Base-by-base conservation (phyloP, 2,329 filamentous ascomycete species). In the Pseudogymnoascus sp. region DNA sequence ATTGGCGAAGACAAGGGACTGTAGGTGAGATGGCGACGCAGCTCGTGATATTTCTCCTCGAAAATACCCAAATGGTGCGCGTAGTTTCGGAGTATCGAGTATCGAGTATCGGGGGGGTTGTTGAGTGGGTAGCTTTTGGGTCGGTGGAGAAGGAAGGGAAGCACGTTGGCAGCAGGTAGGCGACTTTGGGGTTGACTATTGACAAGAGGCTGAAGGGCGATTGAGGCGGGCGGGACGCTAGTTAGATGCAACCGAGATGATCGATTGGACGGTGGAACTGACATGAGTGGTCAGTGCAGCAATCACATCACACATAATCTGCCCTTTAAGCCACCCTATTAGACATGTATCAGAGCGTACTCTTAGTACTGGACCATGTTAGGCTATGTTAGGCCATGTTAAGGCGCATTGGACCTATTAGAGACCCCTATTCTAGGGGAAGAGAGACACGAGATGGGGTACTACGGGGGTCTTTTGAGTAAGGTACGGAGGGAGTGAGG, bases 241-340 rank as follows among this genome's bases (percentile, higher is more conserved):
- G 57, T 29, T 15, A 59, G 33, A 40, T 40, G 57, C 57, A 59
- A 59, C 57, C 57, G 57, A 59, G 57, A 59, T 59, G 57, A 59
- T 59, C 57, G 57, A 59, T 59, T 59, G 57, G 57, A 40, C 57
- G 33, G 57, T 37, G 36, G 57, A 59, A 40, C 36, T 36, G 57
- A 39, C 35, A 59, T 40, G 33, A 40, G 35, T 59, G 57, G 57
- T 40, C 57, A 59, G 57, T 59, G 57, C 57, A 39, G 33, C 17
- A 59, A 39, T 59, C 57, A 59, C 57, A 59, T 59, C 57, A 59
- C 57, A 59, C 57, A 59, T 54, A 54, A 33, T 54, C n/a, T 54
- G 29, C 29, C 29, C 29, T 33, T 17, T 8, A 54, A 54, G 47
- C 9, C 47, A 54, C 10, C 29, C 10, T 33, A 54, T 54, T 50